Base-by-base conservation (phyloP, 345 rosid species). In the Pistacia vera region DNA sequence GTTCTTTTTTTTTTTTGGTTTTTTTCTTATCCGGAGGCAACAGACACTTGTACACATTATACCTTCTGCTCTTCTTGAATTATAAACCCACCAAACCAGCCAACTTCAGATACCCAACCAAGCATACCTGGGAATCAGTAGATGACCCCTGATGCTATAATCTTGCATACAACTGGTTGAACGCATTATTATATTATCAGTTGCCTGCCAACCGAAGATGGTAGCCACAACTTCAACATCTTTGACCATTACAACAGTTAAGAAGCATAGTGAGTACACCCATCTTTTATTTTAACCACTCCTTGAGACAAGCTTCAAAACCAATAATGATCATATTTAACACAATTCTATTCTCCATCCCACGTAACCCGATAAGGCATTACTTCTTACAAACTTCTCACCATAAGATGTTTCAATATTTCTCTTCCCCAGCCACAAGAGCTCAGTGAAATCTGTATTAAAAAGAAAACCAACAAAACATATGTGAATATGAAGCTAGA, bases 341-440 rank as follows among this genome's bases (percentile, higher is more conserved):
- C 81, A 85, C 14, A 67, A 67, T 75, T 77, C 81, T 75, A 84
- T 81, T 41, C 86, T 81, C 82, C 86, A 70, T 59, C 79, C 85
- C 80, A 73, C n/a, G 81, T 81, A 78, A 86, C 82, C 88, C 77
- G 67, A 75, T 71, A 76, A 78, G 78, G 82, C 84, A 74, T 85
- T 63, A 68, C 85, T 78, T 71, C 87, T 78, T 77, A 75, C 75
- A 66, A 80, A 73, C 69, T 82, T 33, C 71, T 69, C 83, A 79
- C 49, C 57, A 86, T 64, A 68, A 62, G 74, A 80, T 86, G 82
- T 75, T 72, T 64, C 79, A 25, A 60, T 55, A 38, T 65, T 70
- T 76, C 78, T 65, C 78, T 76, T 77, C 79, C 48, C 81, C 38
- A 30, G 80, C 60, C 73, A 77, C 3, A 69, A 73, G 78, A 75